These are phyloP conservation scores for Metroxylon sagu DNA, from an alignment of 176 grass and related monocot genomes.

Conservation along the genomic window DNA sequence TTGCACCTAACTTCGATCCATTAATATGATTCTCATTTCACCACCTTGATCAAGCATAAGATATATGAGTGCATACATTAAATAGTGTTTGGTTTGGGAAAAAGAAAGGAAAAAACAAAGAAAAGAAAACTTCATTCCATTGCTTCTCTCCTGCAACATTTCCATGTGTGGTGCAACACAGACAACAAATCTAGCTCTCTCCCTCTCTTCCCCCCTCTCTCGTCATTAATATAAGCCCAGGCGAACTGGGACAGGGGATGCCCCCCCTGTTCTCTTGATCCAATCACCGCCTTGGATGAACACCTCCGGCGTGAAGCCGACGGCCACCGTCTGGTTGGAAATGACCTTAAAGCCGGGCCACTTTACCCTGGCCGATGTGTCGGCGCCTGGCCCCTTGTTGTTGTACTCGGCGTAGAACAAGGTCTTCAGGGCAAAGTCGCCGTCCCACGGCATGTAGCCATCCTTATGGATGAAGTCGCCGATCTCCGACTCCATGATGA, in stretches of 20 bases:
- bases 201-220: neutral
- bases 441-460: conserved; percentile 70
- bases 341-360: conserved; percentile 57
- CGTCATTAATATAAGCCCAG: conserved; percentile 30
- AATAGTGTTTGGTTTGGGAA: too few relatives aligned
- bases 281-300: conserved; percentile 60
- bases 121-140: too few relatives aligned
- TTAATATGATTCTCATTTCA: too few relatives aligned
- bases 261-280: conserved; percentile 42
- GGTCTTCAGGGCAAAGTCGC: conserved; percentile 67
- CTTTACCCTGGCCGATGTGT: conserved; percentile 32
- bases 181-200: too few relatives aligned
- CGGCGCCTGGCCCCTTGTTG: conserved; percentile 52
- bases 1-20: too few relatives aligned
- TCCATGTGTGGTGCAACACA: too few relatives aligned
- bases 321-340: conserved; percentile 36
- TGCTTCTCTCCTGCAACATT: too few relatives aligned
- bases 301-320: conserved; percentile 37
- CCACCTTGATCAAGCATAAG: too few relatives aligned
- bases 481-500: conserved; percentile 79
- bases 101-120: too few relatives aligned
- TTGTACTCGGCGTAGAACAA: conserved; percentile 61
- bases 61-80: too few relatives aligned
- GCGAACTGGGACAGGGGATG: conserved; percentile 37
- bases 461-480: conserved; percentile 54